Conservation (phyloP, 768 basidiomycete species). For the Tephrocybe sp. region DNA sequence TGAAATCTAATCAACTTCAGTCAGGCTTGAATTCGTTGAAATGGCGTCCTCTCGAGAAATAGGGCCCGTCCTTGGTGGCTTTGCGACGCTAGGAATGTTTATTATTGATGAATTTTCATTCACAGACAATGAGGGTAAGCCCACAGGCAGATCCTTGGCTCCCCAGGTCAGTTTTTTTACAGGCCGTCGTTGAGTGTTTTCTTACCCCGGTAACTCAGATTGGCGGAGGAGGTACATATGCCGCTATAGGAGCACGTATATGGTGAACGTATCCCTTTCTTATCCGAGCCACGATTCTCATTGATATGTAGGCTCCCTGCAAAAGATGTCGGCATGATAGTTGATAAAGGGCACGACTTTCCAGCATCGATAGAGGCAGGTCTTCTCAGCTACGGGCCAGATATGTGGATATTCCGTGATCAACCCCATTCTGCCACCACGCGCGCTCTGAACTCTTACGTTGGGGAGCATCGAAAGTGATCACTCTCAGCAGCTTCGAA, state of each 20-base stretch:
- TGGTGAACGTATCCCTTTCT: conserved; percentile 43
- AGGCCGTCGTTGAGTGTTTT: too few species aligned
- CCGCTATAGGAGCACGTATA: conserved; percentile 75
- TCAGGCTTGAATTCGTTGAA: too few species aligned
- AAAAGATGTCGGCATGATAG: conserved; percentile 70
- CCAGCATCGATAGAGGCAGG: conserved; percentile 51
- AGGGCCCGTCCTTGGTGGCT: conserved; percentile 27
- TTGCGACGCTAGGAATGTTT: conserved; percentile 84
- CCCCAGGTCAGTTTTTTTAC: conserved; percentile 48
- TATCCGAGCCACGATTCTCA: background rate
- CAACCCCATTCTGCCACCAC: conserved; percentile 58
- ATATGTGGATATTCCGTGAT: conserved; percentile 78
- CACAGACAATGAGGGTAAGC: conserved; percentile 51
- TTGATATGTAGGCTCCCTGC: conserved; percentile 56
- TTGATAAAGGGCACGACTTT: conserved; percentile 82
- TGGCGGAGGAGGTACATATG: conserved; percentile 87
- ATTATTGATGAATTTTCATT: conserved; percentile 83
- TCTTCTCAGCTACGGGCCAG: conserved; percentile 60
- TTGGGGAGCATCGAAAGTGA: conserved; percentile 70
- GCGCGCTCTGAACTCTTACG: conserved; percentile 70
- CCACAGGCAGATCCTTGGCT: conserved; percentile 41
- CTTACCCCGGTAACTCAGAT: conserved; percentile 45
- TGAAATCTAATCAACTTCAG: conserved; percentile 15
- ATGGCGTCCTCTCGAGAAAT: too few species aligned
- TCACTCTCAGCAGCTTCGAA: too few species aligned